Percentiles rank a stretch among this genome's conserved stretches.
These are phyloP conservation scores for Tagetes erecta DNA, from an alignment of 129 eudicot genomes.

Conservation along the genomic window DNA sequence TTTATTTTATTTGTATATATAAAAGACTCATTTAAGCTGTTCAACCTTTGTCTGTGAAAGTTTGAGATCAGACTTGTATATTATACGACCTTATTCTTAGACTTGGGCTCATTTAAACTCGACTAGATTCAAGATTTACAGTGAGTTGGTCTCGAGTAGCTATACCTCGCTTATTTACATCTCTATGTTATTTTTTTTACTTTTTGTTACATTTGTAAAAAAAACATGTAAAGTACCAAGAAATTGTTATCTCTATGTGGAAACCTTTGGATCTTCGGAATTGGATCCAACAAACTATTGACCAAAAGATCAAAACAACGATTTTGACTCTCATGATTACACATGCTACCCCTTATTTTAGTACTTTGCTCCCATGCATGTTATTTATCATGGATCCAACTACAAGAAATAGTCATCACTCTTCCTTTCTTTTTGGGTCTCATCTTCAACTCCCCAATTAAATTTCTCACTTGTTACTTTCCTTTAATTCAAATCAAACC, in stretches of 20 bases:
- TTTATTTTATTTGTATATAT: too few relatives aligned
- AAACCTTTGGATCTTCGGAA: slow-evolving; percentile 21
- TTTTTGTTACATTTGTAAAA: neutral
- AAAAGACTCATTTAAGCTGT: too few relatives aligned
- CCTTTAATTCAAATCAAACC: slow-evolving; percentile 24
- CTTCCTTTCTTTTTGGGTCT: slow-evolving; percentile 44
- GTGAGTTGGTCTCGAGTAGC: too few relatives aligned
- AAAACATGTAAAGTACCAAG: neutral
- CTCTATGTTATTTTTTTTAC: neutral
- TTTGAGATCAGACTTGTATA: too few relatives aligned
- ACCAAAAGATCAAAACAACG: slow-evolving; percentile 43
- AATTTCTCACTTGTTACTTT: slow-evolving; percentile 43
- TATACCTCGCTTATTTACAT: too few relatives aligned
- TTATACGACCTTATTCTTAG: too few relatives aligned
- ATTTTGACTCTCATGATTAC: slow-evolving; percentile 44
- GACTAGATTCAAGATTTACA: too few relatives aligned
- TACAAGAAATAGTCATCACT: slow-evolving; percentile 56
- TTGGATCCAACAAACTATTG: slow-evolving; percentile 31
- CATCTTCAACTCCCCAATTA: slow-evolving; percentile 39
- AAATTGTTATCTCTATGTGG: slow-evolving; percentile 1
- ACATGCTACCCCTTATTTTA: slow-evolving; percentile 44
- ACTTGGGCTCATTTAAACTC: too few relatives aligned
- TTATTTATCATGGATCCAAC: slow-evolving; percentile 48
- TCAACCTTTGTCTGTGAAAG: too few relatives aligned
- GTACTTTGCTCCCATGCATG: slow-evolving; percentile 67